Evolutionary conservation across 768 basidiomycete genomes (phyloP), one percentile per base, ranked within the genome.

Genomic region (Mycena capillaripes): DNA sequence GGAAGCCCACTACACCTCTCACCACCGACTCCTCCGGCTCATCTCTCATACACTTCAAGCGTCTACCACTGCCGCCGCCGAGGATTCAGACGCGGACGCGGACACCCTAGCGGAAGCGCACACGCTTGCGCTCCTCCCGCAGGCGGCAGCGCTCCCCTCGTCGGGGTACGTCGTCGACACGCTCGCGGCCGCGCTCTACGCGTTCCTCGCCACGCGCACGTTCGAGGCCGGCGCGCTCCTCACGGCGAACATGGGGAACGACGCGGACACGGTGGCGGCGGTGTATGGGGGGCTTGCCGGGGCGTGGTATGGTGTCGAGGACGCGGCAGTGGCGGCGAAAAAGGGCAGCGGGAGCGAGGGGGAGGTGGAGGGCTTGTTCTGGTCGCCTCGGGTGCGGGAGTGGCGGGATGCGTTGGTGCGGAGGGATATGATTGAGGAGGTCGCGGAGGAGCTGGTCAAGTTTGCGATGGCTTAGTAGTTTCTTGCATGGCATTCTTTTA

Each of bases 231-330:
- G 87, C 11, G 87, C 86, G 4, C 75, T 86, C 44, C 80, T 86
- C 76, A 84, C 83, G 7, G 83, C 84, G 14, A 87, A 88, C 71
- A 75, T 87, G 69, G 84, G 86, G 1, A 68, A 77, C 66, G 86
- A 87, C 72, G 83, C 87, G 2, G 86, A 87, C 75, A 87, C 86
- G 10, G 83, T 86, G 11, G 86, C 84, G 0, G 85, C 84, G 3
- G 80, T 87, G 29, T 87, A 86, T 59, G 86, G 79, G n/a, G 86
- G 86, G 0, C 76, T 88, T 17, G 86, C 86, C 0, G 86, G 80
- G 7, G 80, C 78, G 57, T 88, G 86, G 84, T 87, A 87, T 71
- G 82, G 78, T 2, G 76, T 71, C 19, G 79, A 78, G 9, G 78
- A 79, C 14, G 77, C 44, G 6, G 23, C 11, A 23, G 27, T 52